Evolutionary conservation across 139 green algal genomes (phyloP), one percentile per base, ranked within the genome.

Genomic region (Coelastrella sp.): DNA sequence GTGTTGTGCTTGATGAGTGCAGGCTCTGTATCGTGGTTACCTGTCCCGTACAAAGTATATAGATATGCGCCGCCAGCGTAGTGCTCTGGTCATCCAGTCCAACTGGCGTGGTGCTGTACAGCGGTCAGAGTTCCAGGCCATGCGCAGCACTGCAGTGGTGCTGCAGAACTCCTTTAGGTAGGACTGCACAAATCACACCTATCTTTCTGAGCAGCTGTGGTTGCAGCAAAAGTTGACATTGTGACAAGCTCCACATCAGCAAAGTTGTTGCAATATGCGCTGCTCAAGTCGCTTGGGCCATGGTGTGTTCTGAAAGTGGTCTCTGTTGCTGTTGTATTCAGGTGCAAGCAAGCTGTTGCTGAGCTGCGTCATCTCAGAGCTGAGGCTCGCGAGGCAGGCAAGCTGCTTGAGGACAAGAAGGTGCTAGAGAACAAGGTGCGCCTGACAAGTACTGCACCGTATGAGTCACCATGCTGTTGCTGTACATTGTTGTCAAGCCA

Each of bases 331-430:
- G 7, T 13, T 43, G 9, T 53, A n/a, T n/a, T n/a, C n/a, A 85
- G 41, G 34, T 87, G 53, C 86, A 92, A 89, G 80, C 88, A 6
- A 86, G 89, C 45, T 63, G 69, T 27, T 45, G 64, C 6, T 53
- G 84, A 89, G 89, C 82, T 94, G 87, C 88, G 90, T 25, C 21
- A 66, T 23, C 80, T 94, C 77, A 88, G 88, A 27, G 73, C 84
- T 34, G 88, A 95, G 83, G 94, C 94, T 17, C 89, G 94, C 59
- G 94, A 97, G 86, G 85, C 91, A 19, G 91, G 83, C 74, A 96
- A 96, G 88, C 92, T 98, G 80, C 88, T 98, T 80, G 90, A 95
- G 90, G 96, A 98, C 92, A 98, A 98, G 92, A 91, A 94, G 63
- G 91, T 85, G 11, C 91, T 98, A 68, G 94, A 98, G 86, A n/a